A percentile compares a stretch with the other conserved stretches of the same genome.
phyloP scores from a whole-genome alignment of 148 eudicot species.

The Arctostaphylos glauca region DNA sequence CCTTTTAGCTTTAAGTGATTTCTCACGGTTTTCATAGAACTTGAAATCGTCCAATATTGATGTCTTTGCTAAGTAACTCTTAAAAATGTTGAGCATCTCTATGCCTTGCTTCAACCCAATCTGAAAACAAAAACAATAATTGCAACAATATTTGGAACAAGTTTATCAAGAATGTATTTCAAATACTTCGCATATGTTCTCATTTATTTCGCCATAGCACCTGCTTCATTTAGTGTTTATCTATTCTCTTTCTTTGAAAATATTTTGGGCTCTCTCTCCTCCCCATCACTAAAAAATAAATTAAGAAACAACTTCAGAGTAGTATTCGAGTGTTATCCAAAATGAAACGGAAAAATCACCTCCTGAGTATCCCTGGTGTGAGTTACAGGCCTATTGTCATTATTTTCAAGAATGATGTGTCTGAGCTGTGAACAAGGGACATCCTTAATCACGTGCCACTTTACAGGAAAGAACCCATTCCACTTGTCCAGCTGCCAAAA shows the following conservation, averaged over 20 bases:
- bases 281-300: not conserved
- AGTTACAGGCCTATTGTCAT: slow-evolving; percentile 78
- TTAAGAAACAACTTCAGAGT: not conserved
- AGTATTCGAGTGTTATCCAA: not conserved
- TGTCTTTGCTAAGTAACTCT: slow-evolving; percentile 49
- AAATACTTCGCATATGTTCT: not conserved
- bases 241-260: not conserved
- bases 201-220: not conserved
- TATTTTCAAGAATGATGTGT: slow-evolving; percentile 85
- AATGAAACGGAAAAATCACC: slow-evolving; percentile 34
- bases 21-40: slow-evolving; percentile 74
- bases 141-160: not conserved
- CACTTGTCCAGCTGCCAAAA: slow-evolving; percentile 99
- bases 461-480: slow-evolving; percentile 89
- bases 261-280: not conserved
- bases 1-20: slow-evolving; percentile 51
- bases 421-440: slow-evolving; percentile 66
- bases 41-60: slow-evolving; percentile 69
- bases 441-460: slow-evolving; percentile 93
- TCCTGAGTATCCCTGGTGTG: slow-evolving; percentile 90
- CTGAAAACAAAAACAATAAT: slow-evolving; percentile 28
- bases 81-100: slow-evolving; percentile 83
- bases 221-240: not conserved
- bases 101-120: slow-evolving; percentile 73
- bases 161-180: not conserved